These are phyloP conservation scores for Apiotrichum porosum DNA, from an alignment of 1,284 basidiomycete species.

Conservation along the genomic window DNA sequence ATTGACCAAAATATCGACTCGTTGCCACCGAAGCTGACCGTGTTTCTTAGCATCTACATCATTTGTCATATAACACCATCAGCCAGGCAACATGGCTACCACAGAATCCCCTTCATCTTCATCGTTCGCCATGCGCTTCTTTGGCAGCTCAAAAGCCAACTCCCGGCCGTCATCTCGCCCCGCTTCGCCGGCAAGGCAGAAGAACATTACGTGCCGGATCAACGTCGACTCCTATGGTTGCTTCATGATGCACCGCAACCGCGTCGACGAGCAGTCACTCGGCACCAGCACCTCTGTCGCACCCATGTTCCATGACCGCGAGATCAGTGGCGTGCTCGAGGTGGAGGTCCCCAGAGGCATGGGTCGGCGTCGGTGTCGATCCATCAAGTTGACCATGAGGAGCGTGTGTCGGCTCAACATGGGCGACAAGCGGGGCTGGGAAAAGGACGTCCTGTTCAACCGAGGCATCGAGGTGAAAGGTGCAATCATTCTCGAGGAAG, in stretches of 20 bases:
- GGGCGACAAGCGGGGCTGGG: constrained; percentile 21
- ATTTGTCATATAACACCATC: too few relatives aligned
- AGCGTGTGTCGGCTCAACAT: constrained; percentile 22
- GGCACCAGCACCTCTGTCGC: too few relatives aligned
- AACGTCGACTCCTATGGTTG: neutral
- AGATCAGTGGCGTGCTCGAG: constrained; percentile 28
- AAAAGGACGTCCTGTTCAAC: constrained; percentile 29
- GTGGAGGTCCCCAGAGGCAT: constrained; percentile 20
- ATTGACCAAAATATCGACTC: too few relatives aligned
- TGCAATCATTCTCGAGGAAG: constrained; percentile 28
- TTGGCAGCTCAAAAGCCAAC: too few relatives aligned
- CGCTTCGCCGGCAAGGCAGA: too few relatives aligned
- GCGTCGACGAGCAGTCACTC: neutral
- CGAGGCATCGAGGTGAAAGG: constrained; percentile 23
- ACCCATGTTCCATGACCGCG: constrained; percentile 4
- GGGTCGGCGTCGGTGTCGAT: constrained; percentile 24
- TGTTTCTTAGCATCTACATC: too few relatives aligned
- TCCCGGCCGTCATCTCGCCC: too few relatives aligned
- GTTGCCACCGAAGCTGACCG: too few relatives aligned
- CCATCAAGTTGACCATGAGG: constrained; percentile 28
- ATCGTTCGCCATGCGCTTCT: too few relatives aligned
- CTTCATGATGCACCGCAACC: neutral
- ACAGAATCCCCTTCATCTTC: too few relatives aligned
- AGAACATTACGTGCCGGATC: too few relatives aligned
- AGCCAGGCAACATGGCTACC: too few relatives aligned